These are phyloP conservation scores for Eucalyptus erythrocorys DNA, from an alignment of 345 rosid genomes.

Conservation along the genomic window DNA sequence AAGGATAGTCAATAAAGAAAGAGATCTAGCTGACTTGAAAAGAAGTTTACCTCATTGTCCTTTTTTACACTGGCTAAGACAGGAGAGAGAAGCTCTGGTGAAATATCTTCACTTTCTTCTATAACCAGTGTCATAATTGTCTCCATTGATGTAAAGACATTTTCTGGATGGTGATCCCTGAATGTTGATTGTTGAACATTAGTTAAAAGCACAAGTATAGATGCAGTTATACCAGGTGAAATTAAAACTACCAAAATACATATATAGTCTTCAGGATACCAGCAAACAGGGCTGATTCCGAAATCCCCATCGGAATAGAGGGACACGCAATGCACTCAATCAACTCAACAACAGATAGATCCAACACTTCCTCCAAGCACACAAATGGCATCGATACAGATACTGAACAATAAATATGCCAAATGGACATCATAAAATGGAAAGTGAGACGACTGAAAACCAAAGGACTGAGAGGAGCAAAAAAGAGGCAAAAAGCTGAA, in stretches of 20 bases:
- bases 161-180: slow-evolving; percentile 75
- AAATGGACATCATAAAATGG: background rate
- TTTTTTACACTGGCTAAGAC: slow-evolving; percentile 45
- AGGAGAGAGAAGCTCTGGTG: slow-evolving; percentile 61
- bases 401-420: background rate
- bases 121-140: slow-evolving; percentile 80
- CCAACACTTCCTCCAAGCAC: background rate
- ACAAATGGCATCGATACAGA: background rate
- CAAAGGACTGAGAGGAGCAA: background rate
- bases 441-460: background rate
- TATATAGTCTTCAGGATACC: background rate
- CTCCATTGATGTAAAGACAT: slow-evolving; percentile 74
- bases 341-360: background rate
- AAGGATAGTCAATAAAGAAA: background rate
- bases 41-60: slow-evolving; percentile 48
- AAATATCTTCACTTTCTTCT: slow-evolving; percentile 91
- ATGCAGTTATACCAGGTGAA: background rate
- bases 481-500: background rate
- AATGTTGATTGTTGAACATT: background rate
- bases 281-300: background rate
- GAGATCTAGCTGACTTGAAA: background rate
- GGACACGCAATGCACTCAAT: background rate
- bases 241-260: background rate
- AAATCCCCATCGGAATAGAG: background rate
- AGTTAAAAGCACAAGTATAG: background rate